Evolutionary conservation across 352 stramenopile species (phyloP), one percentile per base, ranked within the genome.

Genomic region (Phytophthora megakarya): DNA sequence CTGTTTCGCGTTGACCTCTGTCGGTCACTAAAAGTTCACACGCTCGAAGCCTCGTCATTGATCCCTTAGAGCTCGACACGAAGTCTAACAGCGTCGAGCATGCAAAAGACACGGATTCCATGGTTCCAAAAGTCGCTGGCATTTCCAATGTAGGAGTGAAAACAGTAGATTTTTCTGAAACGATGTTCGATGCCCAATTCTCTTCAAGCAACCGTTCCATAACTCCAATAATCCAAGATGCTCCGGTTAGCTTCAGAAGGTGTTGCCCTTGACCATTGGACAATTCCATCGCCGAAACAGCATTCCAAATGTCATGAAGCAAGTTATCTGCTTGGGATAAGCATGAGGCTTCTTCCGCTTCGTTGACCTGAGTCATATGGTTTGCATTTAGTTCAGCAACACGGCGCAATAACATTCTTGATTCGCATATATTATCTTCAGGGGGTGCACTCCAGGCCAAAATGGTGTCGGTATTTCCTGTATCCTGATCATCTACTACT

Each of bases 211-310:
- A 7, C 16, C 54, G 25, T 21, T 61, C 45, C 38, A 79, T 39
- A 11, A 48, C 15, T n/a, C 61, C 32, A 32, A 86, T 37, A n/a
- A 89, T 69, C 78, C 78, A 87, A 39, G 67, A 70, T 18, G 73
- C 67, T 3, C 80, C 61, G 12, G 68, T 66, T 23, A 89, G 57
- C 62, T 87, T 87, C 48, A 89, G 35, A 35, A 88, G 30, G 3
- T 74, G 71, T 32, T 86, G 78, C 12, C 71, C 64, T 72, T 91
- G 76, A 26, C 72, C 76, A 54, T 88, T 91, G 5, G 82, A 89
- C 4, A 88, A 58, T 54, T 86, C 82, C 52, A 86, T 76, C 23
- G 21, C 59, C 12, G 52, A 72, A 25, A 90, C 35, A 48, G 35
- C 49, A 43, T 54, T 46, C 49, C 11, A 67, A n/a, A 72, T 21